Evolutionary conservation across 306 rosid species (phyloP).

Genomic region (Prunus davidiana): DNA sequence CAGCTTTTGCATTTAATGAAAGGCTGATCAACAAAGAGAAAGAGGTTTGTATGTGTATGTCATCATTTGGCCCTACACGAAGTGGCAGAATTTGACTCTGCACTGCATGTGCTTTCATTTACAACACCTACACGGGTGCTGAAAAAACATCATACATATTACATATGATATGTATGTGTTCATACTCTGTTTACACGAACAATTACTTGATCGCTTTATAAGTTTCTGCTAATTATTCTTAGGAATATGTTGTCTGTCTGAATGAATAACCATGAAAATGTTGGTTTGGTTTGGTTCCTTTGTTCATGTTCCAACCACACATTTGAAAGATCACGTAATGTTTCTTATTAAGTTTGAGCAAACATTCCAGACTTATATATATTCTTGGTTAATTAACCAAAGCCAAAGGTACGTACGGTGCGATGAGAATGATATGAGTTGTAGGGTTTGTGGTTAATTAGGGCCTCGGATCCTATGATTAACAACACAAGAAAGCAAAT

Average conservation of each 20-base stretch:
- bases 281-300: no score
- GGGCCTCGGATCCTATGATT: constrained; percentile 41
- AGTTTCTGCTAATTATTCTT: no score
- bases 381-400: background rate
- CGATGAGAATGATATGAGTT: background rate
- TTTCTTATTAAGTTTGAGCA: no score
- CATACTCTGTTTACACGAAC: background rate
- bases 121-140: background rate
- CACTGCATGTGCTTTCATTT: background rate
- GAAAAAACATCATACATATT: background rate
- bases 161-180: background rate
- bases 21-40: background rate
- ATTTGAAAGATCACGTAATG: no score
- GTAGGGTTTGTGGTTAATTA: constrained; percentile 1
- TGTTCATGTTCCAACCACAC: no score
- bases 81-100: background rate
- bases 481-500: constrained; percentile 18
- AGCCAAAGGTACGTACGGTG: background rate
- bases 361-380: background rate
- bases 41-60: background rate
- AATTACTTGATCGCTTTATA: no score
- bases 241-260: no score
- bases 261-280: no score
- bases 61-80: background rate
- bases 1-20: background rate